Percentiles rank a stretch among this genome's conserved stretches.
These are phyloP conservation scores for Ascocoryne sarcoides DNA, from an alignment of 2,329 filamentous ascomycete species.

Conservation along the genomic window DNA sequence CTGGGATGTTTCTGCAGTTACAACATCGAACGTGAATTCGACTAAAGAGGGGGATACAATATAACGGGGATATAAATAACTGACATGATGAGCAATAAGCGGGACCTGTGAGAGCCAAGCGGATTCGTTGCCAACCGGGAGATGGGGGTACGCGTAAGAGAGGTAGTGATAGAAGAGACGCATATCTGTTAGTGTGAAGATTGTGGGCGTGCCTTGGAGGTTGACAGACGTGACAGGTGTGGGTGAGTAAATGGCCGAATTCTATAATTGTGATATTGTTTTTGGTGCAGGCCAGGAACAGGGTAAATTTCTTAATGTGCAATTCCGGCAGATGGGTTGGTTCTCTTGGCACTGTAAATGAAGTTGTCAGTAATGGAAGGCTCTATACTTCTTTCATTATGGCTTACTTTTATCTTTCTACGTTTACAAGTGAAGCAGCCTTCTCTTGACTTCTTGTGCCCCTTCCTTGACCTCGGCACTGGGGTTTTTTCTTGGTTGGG, in stretches of 20 bases:
- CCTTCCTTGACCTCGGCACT: background rate
- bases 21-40: too few relatives aligned
- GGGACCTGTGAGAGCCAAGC: constrained; percentile 62
- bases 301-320: constrained; percentile 50
- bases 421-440: constrained; percentile 2
- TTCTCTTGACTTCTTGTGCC: constrained; percentile 1
- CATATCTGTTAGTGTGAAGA: constrained; percentile 57
- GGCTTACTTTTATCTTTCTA: background rate
- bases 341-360: constrained; percentile 51
- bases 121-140: constrained; percentile 55
- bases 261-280: constrained; percentile 38
- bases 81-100: constrained; percentile 55
- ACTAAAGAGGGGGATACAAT: too few relatives aligned
- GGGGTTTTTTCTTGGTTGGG: too few relatives aligned
- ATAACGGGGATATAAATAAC: constrained; percentile 21
- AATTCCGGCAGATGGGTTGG: constrained; percentile 54
- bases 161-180: constrained; percentile 62
- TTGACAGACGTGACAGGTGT: constrained; percentile 6
- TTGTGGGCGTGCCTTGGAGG: constrained; percentile 39
- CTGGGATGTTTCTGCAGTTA: too few relatives aligned
- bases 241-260: constrained; percentile 5
- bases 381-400: background rate
- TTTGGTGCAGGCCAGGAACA: constrained; percentile 55
- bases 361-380: background rate
- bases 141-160: constrained; percentile 50